phyloP scores from a whole-genome alignment of 345 rosid species.

The Citropsis articulata region DNA sequence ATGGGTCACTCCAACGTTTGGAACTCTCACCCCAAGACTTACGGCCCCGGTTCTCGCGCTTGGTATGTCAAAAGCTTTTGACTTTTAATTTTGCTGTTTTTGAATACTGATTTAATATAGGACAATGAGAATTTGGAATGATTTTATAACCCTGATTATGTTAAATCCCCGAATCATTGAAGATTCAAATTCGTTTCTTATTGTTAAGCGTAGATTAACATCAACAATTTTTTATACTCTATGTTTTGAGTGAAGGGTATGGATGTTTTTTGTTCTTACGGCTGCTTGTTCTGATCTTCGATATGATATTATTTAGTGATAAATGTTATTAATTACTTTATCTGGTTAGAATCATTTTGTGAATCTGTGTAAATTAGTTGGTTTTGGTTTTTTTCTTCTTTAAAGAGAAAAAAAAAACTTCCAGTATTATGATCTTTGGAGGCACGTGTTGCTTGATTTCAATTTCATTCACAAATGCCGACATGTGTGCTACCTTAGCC shows the following conservation, averaged over 20 bases:
- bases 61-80: constrained; percentile 22
- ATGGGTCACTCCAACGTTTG: constrained; percentile 65
- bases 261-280: neutral
- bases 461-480: neutral
- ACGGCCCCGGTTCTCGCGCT: constrained; percentile 62
- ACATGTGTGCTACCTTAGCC: neutral
- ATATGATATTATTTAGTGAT: neutral
- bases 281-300: neutral
- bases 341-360: neutral
- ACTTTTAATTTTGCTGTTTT: too few species aligned
- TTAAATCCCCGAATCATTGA: neutral
- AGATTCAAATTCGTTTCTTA: neutral
- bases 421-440: neutral
- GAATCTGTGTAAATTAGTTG: neutral
- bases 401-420: too few species aligned
- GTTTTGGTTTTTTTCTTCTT: neutral
- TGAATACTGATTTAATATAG: neutral
- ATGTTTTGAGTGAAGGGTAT: neutral
- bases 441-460: neutral
- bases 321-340: neutral
- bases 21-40: constrained; percentile 55
- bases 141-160: neutral
- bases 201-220: neutral
- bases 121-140: neutral
- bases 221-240: neutral